Percentiles rank a stretch among this genome's conserved stretches.
phyloP scores from a whole-genome alignment of 164 flowering plant species.

The Hamamelis virginiana region DNA sequence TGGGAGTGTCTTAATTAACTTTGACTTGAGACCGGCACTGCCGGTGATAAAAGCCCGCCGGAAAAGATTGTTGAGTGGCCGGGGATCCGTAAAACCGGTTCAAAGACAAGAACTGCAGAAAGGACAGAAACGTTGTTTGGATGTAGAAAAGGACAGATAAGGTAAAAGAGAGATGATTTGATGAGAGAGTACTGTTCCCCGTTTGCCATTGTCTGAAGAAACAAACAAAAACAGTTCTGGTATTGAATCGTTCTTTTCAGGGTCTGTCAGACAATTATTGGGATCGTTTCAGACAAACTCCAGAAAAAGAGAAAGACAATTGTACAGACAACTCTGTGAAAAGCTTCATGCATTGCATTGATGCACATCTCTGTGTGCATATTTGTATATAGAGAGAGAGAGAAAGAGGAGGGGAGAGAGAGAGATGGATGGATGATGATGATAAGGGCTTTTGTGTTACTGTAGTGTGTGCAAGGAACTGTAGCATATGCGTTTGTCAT shows the following conservation, averaged over 20 bases:
- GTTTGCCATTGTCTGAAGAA: conserved; percentile 18
- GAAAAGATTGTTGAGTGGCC: too few species aligned
- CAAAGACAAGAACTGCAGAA: conserved; percentile 11
- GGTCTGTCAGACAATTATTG: conserved; percentile 25
- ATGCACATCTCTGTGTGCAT: neutral
- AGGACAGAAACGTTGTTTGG: conserved; percentile 11
- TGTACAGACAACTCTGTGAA: conserved; percentile 14
- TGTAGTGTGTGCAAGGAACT: neutral
- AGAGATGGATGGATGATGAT: neutral
- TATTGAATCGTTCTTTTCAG: conserved; percentile 15
- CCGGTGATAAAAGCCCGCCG: too few species aligned
- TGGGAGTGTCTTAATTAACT: too few species aligned
- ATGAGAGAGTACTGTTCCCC: conserved; percentile 31
- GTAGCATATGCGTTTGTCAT: neutral
- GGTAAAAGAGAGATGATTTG: conserved; percentile 11
- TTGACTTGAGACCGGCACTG: too few species aligned
- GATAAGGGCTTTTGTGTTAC: conserved; percentile 5
- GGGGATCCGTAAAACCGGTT: neutral
- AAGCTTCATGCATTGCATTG: neutral
- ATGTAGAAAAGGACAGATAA: conserved; percentile 18
- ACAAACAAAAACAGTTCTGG: conserved; percentile 26
- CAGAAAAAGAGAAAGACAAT: conserved; percentile 22
- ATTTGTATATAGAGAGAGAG: neutral
- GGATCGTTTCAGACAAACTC: conserved; percentile 19
- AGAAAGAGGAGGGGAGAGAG: neutral